These are phyloP conservation scores for Alternaria dauci DNA, from an alignment of 2,329 filamentous ascomycete genomes.

Conservation along the genomic window DNA sequence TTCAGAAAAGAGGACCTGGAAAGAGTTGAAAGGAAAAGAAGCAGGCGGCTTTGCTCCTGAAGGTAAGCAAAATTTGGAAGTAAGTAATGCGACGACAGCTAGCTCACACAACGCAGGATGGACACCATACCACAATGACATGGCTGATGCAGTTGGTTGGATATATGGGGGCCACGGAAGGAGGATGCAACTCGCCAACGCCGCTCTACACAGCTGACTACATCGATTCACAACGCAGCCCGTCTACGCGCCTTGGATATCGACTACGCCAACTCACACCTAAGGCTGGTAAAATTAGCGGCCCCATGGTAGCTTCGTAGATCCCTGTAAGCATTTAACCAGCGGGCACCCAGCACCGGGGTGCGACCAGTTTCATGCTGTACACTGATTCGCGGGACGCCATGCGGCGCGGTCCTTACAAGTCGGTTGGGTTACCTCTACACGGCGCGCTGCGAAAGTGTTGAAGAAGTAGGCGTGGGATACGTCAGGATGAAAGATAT, in stretches of 20 bases:
- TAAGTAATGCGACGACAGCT: background rate
- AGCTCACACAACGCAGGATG: constrained; percentile 35
- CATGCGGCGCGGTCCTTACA: constrained; percentile 1
- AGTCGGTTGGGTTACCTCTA: background rate
- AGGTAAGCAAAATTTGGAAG: constrained; percentile 29
- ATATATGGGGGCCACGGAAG: constrained; percentile 47
- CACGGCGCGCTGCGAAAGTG: background rate
- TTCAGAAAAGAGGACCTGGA: constrained; percentile 40
- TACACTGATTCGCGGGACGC: background rate
- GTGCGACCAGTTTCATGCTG: constrained; percentile 1
- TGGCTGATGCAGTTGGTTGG: constrained; percentile 49
- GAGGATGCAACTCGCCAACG: constrained; percentile 42
- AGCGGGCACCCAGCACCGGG: background rate
- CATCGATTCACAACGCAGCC: constrained; percentile 16
- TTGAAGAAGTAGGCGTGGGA: background rate
- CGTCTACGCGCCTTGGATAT: constrained; percentile 13
- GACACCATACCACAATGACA: constrained; percentile 47
- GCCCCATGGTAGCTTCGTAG: background rate
- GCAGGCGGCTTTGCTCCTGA: constrained; percentile 35
- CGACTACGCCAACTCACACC: constrained; percentile 1
- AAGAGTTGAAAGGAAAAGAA: constrained; percentile 40
- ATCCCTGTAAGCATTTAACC: constrained; percentile 5
- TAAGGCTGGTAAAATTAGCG: background rate
- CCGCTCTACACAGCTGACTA: constrained; percentile 33
- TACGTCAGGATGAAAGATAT: background rate